Evolutionary conservation across 495 filamentous ascomycete genomes (phyloP).

Genomic region (Penicillium cosmopolitanum): DNA sequence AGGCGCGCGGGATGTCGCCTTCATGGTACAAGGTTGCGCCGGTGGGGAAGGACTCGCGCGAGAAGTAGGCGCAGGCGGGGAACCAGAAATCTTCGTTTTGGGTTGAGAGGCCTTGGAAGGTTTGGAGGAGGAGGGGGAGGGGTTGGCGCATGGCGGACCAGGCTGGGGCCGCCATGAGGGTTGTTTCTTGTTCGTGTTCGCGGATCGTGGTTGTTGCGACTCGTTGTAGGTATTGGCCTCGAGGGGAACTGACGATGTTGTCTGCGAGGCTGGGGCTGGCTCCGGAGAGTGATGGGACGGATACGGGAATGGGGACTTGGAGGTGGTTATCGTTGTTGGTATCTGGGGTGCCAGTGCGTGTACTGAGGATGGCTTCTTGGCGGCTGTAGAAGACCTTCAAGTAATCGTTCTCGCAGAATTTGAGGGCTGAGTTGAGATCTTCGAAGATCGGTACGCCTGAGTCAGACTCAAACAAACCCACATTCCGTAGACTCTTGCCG

Average conservation of each 20-base stretch:
- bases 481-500: conserved; percentile 75
- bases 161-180: conserved; percentile 48
- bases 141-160: conserved; percentile 90
- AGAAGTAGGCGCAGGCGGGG: conserved; percentile 71
- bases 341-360: conserved; percentile 14
- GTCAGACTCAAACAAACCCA: conserved; percentile 73
- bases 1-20: conserved; percentile 71
- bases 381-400: conserved; percentile 78
- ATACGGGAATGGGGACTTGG: conserved; percentile 61
- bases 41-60: conserved; percentile 61
- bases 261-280: conserved; percentile 34
- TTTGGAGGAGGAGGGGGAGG: conserved; percentile 86
- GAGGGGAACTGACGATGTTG: conserved; percentile 71
- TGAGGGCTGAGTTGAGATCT: conserved; percentile 88
- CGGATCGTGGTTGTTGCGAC: conserved; percentile 74
- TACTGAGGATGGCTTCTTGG: conserved; percentile 42
- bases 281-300: conserved; percentile 22
- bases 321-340: conserved; percentile 31
- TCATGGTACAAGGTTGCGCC: conserved; percentile 76
- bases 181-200: conserved; percentile 61
- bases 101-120: conserved; percentile 78
- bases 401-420: conserved; percentile 94
- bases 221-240: conserved; percentile 73
- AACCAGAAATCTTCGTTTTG: conserved; percentile 95
- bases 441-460: conserved; percentile 77